These are phyloP conservation scores for Protomyces inouyei DNA, from an alignment of 1,139 yeast species.

Conservation along the genomic window DNA sequence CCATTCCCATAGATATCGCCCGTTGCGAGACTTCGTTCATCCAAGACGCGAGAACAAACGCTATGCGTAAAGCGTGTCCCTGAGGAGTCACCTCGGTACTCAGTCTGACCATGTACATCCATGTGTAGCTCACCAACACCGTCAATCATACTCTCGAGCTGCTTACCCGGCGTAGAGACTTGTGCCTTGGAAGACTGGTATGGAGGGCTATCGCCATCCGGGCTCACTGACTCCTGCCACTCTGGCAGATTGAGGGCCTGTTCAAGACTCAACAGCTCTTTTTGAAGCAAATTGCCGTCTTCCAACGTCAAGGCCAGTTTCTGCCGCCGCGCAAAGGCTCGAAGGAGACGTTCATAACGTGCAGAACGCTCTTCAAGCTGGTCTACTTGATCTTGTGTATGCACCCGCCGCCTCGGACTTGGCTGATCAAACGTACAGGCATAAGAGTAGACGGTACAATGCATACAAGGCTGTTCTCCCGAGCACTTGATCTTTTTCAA, in stretches of 20 bases:
- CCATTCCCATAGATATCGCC: conserved; percentile 28
- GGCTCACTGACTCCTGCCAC: conserved; percentile 5
- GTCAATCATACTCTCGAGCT: conserved; percentile 35
- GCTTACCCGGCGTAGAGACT: conserved; percentile 23
- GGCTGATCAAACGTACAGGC: conserved; percentile 48
- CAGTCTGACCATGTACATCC: conserved; percentile 35
- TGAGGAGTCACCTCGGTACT: conserved; percentile 35
- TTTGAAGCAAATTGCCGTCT: conserved; percentile 27
- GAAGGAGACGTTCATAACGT: conserved; percentile 42
- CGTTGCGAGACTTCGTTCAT: conserved; percentile 3
- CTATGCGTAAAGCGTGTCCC: conserved; percentile 34
- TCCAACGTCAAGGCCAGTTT: conserved; percentile 42
- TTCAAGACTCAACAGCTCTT: background rate
- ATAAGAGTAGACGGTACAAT: conserved; percentile 82
- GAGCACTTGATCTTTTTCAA: conserved; percentile 77
- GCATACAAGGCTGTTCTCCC: conserved; percentile 64
- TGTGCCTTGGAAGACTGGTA: background rate
- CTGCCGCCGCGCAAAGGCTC: conserved; percentile 34
- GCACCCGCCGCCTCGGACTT: conserved; percentile 53
- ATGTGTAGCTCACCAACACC: conserved; percentile 34
- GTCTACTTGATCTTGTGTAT: conserved; percentile 38
- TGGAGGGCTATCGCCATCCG: background rate
- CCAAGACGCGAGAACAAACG: conserved; percentile 32
- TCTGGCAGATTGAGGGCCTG: background rate
- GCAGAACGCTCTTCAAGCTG: conserved; percentile 41